Evolutionary conservation across 768 basidiomycete species (phyloP).

Genomic region (Podaxis carcinomalis): DNA sequence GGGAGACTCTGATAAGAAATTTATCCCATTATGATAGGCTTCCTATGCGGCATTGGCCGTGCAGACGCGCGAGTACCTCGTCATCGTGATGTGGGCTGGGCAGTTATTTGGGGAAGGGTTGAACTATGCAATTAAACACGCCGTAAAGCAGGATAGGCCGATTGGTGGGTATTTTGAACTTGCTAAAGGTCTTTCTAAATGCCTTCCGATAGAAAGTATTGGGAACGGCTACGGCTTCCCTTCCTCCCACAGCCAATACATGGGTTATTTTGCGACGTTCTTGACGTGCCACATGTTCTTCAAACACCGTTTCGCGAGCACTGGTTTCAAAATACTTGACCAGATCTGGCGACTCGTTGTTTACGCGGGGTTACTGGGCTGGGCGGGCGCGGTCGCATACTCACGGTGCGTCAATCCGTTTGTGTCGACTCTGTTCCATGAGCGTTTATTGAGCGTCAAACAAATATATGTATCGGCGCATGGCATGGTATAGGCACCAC

Average conservation of each 20-base stretch:
- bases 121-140: slow-evolving; percentile 65
- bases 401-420: slow-evolving; percentile 50
- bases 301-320: slow-evolving; percentile 59
- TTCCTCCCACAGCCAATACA: slow-evolving; percentile 86
- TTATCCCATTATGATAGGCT: slow-evolving; percentile 39
- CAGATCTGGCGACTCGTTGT: slow-evolving; percentile 39
- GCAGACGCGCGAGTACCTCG: slow-evolving; percentile 73
- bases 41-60: slow-evolving; percentile 74
- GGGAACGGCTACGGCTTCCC: slow-evolving; percentile 83
- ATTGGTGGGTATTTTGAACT: slow-evolving; percentile 36
- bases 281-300: slow-evolving; percentile 68
- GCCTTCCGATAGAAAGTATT: slow-evolving; percentile 37
- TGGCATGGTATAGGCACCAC: slow-evolving; percentile 42
- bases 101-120: slow-evolving; percentile 68
- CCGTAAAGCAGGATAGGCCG: slow-evolving; percentile 67
- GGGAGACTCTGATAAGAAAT: not conserved
- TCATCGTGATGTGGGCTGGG: slow-evolving; percentile 82
- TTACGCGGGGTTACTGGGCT: slow-evolving; percentile 46
- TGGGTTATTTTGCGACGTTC: slow-evolving; percentile 84
- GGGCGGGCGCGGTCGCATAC: slow-evolving; percentile 70
- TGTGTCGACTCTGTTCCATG: not conserved
- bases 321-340: slow-evolving; percentile 50
- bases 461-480: not conserved
- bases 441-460: not conserved
- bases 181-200: not conserved